Base-by-base conservation (phyloP, 352 stramenopile genomes). In the Peronospora tabacina region DNA sequence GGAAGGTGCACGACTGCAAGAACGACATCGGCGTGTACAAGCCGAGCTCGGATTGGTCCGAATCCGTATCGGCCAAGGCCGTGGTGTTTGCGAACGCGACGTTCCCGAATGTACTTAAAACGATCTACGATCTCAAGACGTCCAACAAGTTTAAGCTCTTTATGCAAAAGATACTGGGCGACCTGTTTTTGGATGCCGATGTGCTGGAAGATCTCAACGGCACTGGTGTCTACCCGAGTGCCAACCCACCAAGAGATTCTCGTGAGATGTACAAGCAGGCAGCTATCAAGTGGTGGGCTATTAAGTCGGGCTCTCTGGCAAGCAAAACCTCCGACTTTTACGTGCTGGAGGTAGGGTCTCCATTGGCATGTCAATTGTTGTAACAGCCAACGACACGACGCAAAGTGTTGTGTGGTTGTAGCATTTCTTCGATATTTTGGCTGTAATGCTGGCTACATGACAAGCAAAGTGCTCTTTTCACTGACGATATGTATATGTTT, bases 281-380 rank as follows among this genome's bases (percentile, higher is more conserved):
- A 2, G 63, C 80, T 24, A 90, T 94, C 61, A 94, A 94, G 66
- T 94, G 82, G 82, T 94, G 80, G 78, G 80, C 82, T 16, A 80
- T 90, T 56, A 90, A 90, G 57, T 94, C 82, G 1, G 78, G 82
- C 26, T 68, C 75, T 8, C 61, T 90, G 11, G 78, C 68, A 30
- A 85, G 58, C 63, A 94, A 94, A 42, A 87, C 82, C 34, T 85
- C 75, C 7, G 82, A 94, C 43, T 90, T 90, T 53, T 90, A 91
- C 60, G 75, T 90, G 9, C 61, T 94, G 34, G 82, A 94, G 66
- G 66, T 75, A 58, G 19, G 28, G 38, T 44, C 13, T 13, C 20
- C n/a, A 41, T 53, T 67, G 47, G 54, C 36, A 26, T 13, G 13
- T 35, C 34, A 12, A 36, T 33, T n/a, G 34, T 26, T 16, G 48